Evolutionary conservation across 768 basidiomycete species (phyloP), one percentile per base, ranked within the genome.

Genomic region (Leucocoprinus leucothites): DNA sequence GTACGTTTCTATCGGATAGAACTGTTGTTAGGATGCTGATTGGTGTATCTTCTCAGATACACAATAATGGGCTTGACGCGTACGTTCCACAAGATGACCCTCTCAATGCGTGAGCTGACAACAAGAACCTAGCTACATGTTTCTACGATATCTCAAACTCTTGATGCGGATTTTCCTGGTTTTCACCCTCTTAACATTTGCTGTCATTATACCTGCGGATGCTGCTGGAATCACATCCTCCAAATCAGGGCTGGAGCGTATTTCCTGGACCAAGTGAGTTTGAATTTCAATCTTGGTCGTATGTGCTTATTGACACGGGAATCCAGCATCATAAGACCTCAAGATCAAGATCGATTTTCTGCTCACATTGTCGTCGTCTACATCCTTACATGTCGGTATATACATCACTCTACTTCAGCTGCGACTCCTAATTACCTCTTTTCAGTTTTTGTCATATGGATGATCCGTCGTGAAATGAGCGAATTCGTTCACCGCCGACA

Each of bases 31-130:
- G 16, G 40, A 46, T 6, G 19, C 3, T n/a, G 11, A 13, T 5
- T 31, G 34, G 34, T 44, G 28, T 50, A 31, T 41, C 26, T 44
- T 28, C 34, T 51, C 50, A 82, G 80, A 82, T 81, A 57, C 64
- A 72, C 16, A 80, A 81, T 65, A 86, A 86, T 68, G 84, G 84
- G 0, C 71, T 85, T 51, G 87, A 89, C 67, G 85, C 87, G 65
- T 87, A 78, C 60, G 74, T 77, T 69, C 56, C 63, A 70, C 69
- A 36, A 74, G 22, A 45, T 6, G 43, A 22, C 31, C 31, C 43
- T 45, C 48, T 24, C 25, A 6, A 8, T 9, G 34, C 7, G 19
- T 24, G 42, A 2, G 42, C 14, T 22, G 42, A 54, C 21, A 11
- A 18, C 16, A 21, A 11, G 16, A 4, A 19, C 44, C 28, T 53